These are phyloP conservation scores for Serendipita sp. DNA, from an alignment of 768 basidiomycete species.

Conservation along the genomic window DNA sequence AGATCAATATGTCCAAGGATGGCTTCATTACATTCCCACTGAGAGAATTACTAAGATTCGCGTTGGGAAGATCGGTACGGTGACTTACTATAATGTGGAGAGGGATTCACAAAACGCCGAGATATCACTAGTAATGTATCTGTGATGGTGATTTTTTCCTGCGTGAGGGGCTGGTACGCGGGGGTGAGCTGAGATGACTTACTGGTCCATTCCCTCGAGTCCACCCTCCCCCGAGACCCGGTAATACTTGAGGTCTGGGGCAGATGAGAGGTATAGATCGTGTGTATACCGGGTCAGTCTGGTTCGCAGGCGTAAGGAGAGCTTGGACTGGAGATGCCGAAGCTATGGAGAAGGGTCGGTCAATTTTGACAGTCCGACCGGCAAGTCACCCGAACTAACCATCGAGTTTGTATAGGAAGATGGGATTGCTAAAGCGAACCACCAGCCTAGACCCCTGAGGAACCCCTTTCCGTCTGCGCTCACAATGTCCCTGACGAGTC, in stretches of 20 bases:
- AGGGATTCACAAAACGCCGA: conserved; percentile 78
- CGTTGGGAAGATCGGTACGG: neutral
- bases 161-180: neutral
- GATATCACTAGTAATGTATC: conserved; percentile 82
- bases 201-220: conserved; percentile 64
- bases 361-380: neutral
- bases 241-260: conserved; percentile 59
- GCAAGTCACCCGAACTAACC: conserved; percentile 28
- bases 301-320: conserved; percentile 69
- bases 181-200: conserved; percentile 7
- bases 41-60: neutral
- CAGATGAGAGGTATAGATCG: conserved; percentile 74
- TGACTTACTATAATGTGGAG: conserved; percentile 68
- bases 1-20: conserved; percentile 74
- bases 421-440: conserved; percentile 84
- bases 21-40: conserved; percentile 93
- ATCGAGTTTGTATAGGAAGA: conserved; percentile 94
- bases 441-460: conserved; percentile 60
- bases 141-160: conserved; percentile 14
- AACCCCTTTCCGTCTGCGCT: conserved; percentile 79
- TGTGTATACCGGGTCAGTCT: conserved; percentile 81
- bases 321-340: conserved; percentile 72
- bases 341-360: conserved; percentile 33
- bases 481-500: conserved; percentile 77
- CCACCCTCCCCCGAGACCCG: conserved; percentile 29